Percentiles rank a stretch among this genome's conserved stretches.
phyloP scores from a whole-genome alignment of 176 grass and related monocot genomes.

The Elaeis guineensis region DNA sequence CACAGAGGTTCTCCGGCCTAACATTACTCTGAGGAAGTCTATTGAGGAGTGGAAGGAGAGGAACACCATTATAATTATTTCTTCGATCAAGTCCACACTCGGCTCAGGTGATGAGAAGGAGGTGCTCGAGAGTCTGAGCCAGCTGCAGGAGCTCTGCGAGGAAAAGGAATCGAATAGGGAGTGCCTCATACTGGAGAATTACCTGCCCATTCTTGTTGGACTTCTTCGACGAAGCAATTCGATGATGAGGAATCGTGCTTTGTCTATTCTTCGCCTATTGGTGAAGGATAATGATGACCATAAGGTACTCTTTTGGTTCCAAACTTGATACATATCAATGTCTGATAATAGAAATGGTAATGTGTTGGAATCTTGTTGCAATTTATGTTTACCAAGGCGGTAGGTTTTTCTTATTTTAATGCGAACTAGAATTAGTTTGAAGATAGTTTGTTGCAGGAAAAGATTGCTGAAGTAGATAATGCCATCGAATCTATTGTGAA shows the following conservation, averaged over 20 bases:
- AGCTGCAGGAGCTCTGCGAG: conserved; percentile 2
- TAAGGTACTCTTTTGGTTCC: not conserved
- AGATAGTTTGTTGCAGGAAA: conserved; percentile 3
- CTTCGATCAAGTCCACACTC: not conserved
- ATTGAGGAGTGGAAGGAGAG: conserved; percentile 10
- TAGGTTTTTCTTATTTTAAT: no score
- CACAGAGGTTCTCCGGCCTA: conserved; percentile 1
- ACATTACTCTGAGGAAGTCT: conserved; percentile 4
- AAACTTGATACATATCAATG: not conserved
- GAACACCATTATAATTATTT: conserved; percentile 8
- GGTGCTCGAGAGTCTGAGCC: not conserved
- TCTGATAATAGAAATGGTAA: no score
- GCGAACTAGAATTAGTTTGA: not conserved
- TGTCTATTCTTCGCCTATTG: not conserved
- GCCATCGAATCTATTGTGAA: not conserved
- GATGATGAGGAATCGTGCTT: not conserved
- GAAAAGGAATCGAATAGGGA: not conserved
- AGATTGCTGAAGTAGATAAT: conserved; percentile 1
- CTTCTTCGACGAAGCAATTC: not conserved
- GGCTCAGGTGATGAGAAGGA: not conserved
- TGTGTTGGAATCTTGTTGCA: no score
- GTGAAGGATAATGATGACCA: not conserved
- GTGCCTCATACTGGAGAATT: conserved; percentile 1
- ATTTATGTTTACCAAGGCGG: no score
- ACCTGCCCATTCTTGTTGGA: not conserved